Evolutionary conservation across 805 yeast genomes (phyloP), one percentile per base, ranked within the genome.

Genomic region (Metschnikowia cerradonensis): DNA sequence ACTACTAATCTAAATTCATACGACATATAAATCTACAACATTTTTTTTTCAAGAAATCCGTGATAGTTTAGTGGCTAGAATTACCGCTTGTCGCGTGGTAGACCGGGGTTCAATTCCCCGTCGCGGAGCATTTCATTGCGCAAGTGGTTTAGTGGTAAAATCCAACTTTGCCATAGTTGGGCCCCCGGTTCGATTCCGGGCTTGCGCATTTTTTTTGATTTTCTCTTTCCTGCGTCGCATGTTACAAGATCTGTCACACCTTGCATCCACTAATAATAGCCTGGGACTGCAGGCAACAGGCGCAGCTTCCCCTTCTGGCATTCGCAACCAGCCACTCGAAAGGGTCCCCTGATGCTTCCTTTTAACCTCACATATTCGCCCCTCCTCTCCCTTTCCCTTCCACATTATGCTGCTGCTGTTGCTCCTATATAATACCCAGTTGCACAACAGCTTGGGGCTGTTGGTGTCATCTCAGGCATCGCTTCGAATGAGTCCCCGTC

Each of bases 131-230:
- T 31, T 43, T 35, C 26, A 22, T 15, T 2, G 59, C 59, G 59
- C 59, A 56, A 56, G 59, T 56, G 59, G 59, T 56, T 56, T 55
- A 55, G 57, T 55, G 59, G 59, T 53, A 55, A 55, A 55, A 53
- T 55, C 57, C 58, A 55, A 55, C 58, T 56, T 55, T 55, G 58
- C 58, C 58, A 53, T 55, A 54, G 58, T 55, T 55, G 58, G 58
- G 58, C 58, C 58, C 58, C 58, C 52, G 59, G 59, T 56, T 56
- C 57, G 59, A 56, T 56, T 55, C 59, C 59, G 59, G 59, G 59
- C 59, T 55, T 55, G 59, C 59, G 59, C 59, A 55, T 31, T 45
- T 14, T n/a, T 50, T 54, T 33, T 26, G 23, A 5, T 22, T 22
- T 22, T 4, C 14, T 3, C 10, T 4, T 4, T 15, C 15, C n/a